Conservation (phyloP, 176 grass and related monocot genomes). For the Musa schizocarpa region DNA sequence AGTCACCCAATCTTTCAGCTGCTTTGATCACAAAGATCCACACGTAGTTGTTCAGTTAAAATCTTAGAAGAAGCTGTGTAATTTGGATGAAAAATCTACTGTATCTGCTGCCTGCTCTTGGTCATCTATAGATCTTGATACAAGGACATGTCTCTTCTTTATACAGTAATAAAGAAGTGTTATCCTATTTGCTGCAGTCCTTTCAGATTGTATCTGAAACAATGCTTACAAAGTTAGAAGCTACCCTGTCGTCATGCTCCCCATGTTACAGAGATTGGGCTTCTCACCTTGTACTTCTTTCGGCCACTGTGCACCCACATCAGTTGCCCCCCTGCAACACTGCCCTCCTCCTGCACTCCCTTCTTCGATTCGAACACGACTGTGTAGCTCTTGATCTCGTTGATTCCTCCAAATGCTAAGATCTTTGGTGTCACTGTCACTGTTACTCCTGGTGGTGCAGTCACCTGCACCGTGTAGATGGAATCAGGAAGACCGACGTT, state of each 20-base stretch:
- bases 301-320: slow-evolving; percentile 42
- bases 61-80: too few relatives aligned
- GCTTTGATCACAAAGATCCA: too few relatives aligned
- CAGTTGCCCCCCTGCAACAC: slow-evolving; percentile 40
- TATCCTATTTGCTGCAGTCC: too few relatives aligned
- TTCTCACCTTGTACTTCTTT: slow-evolving; percentile 64
- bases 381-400: slow-evolving; percentile 47
- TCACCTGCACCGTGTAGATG: slow-evolving; percentile 43
- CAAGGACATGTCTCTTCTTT: neutral
- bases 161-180: neutral
- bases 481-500: slow-evolving; percentile 60
- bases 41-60: too few relatives aligned
- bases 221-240: too few relatives aligned
- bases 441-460: slow-evolving; percentile 30
- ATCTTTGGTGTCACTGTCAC: slow-evolving; percentile 39
- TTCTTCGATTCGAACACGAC: slow-evolving; percentile 31
- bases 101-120: too few relatives aligned
- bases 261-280: slow-evolving; percentile 70
- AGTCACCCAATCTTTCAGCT: too few relatives aligned
- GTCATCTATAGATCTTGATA: too few relatives aligned
- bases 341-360: slow-evolving; percentile 11
- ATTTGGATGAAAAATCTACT: too few relatives aligned
- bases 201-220: too few relatives aligned
- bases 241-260: slow-evolving; percentile 5
- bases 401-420: slow-evolving; percentile 47